phyloP scores from a whole-genome alignment of 2,329 filamentous ascomycete species.

The Claviceps sp. region DNA sequence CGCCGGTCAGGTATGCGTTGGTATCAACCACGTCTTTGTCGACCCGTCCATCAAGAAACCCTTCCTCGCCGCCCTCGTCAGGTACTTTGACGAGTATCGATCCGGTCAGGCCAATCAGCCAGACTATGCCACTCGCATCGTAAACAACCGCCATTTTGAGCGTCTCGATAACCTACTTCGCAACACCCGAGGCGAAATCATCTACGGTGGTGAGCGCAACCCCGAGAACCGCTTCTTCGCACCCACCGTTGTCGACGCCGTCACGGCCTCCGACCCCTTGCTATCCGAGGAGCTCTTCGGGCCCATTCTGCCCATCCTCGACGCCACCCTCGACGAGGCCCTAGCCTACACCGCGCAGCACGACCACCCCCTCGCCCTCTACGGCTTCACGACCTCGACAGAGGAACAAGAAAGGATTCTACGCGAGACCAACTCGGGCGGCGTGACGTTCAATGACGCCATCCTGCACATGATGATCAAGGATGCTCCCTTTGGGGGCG shows the following conservation, averaged over 20 bases:
- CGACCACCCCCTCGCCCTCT: slow-evolving; percentile 25
- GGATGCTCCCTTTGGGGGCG: slow-evolving; percentile 31
- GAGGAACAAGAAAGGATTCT: slow-evolving; percentile 20
- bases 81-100: slow-evolving; percentile 18
- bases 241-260: slow-evolving; percentile 25
- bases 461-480: slow-evolving; percentile 24
- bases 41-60: slow-evolving; percentile 24
- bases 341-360: slow-evolving; percentile 16
- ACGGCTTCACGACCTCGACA: slow-evolving; percentile 24
- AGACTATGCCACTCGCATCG: slow-evolving; percentile 17
- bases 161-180: slow-evolving; percentile 24
- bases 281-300: slow-evolving; percentile 32
- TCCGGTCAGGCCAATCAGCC: slow-evolving; percentile 4
- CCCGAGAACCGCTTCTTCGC: slow-evolving; percentile 17
- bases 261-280: slow-evolving; percentile 23
- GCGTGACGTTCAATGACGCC: slow-evolving; percentile 32
- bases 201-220: slow-evolving; percentile 21
- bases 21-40: slow-evolving; percentile 30
- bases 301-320: slow-evolving; percentile 27
- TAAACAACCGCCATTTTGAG: slow-evolving; percentile 29
- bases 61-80: slow-evolving; percentile 20
- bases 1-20: slow-evolving; percentile 20
- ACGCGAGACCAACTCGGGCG: slow-evolving; percentile 23
- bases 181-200: slow-evolving; percentile 22
- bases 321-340: slow-evolving; percentile 17